Evolutionary conservation across 202 grass and related monocot species (phyloP).

Genomic region (Zizania palustris): DNA sequence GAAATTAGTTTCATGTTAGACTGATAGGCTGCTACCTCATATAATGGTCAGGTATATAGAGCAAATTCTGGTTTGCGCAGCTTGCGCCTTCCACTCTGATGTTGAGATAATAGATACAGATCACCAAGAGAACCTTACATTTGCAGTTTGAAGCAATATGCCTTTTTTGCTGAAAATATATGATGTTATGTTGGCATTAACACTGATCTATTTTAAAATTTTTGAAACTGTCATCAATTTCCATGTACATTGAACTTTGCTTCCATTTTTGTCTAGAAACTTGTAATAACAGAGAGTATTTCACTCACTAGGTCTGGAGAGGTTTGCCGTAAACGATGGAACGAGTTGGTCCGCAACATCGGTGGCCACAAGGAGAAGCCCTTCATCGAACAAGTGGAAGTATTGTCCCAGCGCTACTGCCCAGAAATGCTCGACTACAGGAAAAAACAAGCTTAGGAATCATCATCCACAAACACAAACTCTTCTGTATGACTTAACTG

Average conservation of each 20-base stretch:
- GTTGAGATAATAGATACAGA: too few relatives aligned
- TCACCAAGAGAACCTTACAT: neutral
- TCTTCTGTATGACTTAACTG: neutral
- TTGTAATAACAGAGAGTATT: conserved; percentile 2
- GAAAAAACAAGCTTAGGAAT: neutral
- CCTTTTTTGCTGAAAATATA: neutral
- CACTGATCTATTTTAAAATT: neutral
- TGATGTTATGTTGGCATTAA: neutral
- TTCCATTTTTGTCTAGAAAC: neutral
- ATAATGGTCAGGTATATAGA: too few relatives aligned
- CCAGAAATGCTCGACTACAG: conserved; percentile 70
- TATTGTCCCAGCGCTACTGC: conserved; percentile 57
- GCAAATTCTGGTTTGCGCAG: too few relatives aligned
- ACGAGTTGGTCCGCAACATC: conserved; percentile 65
- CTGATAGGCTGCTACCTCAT: too few relatives aligned
- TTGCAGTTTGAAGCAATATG: neutral
- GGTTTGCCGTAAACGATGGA: conserved; percentile 65
- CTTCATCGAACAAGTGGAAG: conserved; percentile 76
- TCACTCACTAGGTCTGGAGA: conserved; percentile 61
- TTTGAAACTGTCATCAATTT: neutral
- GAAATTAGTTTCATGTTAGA: too few relatives aligned
- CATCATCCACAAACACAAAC: neutral
- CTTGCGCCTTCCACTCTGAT: too few relatives aligned
- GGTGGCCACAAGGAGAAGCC: conserved; percentile 61
- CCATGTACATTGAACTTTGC: neutral